phyloP scores from a whole-genome alignment of 495 filamentous ascomycete species.

The Penicillium canescens region DNA sequence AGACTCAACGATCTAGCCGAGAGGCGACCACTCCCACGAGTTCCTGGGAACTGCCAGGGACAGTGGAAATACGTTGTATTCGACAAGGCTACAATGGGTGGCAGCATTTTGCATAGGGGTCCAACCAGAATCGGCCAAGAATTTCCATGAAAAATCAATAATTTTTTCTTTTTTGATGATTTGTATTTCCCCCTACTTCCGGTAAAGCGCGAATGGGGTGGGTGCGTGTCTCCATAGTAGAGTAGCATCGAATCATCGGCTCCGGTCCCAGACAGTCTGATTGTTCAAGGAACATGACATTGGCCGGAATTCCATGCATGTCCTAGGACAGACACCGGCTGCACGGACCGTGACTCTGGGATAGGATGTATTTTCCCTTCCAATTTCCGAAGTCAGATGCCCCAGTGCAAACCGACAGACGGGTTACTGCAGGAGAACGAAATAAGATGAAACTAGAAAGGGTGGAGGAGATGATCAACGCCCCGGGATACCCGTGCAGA shows the following conservation, averaged over 20 bases:
- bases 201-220: constrained; percentile 7
- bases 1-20: constrained; percentile 11
- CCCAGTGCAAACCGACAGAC: constrained; percentile 38
- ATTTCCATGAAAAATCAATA: not conserved
- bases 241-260: constrained; percentile 32
- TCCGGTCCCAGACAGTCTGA: constrained; percentile 26
- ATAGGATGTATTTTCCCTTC: constrained; percentile 31
- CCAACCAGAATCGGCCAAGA: constrained; percentile 23
- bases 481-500: constrained; percentile 36
- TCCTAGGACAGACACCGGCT: constrained; percentile 24
- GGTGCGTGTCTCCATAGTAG: constrained; percentile 16
- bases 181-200: constrained; percentile 13
- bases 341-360: constrained; percentile 28
- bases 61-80: constrained; percentile 27
- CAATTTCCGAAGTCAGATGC: constrained; percentile 38
- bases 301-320: constrained; percentile 30
- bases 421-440: constrained; percentile 41
- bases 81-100: constrained; percentile 26
- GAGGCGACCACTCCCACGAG: constrained; percentile 31
- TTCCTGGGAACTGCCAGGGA: constrained; percentile 38
- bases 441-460: constrained; percentile 44
- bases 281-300: constrained; percentile 35
- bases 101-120: constrained; percentile 33
- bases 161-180: constrained; percentile 5
- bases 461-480: constrained; percentile 38